A percentile compares a stretch with the other conserved stretches of the same genome.
Evolutionary conservation across 108 stramenopile genomes (phyloP).

Genomic region (Asterionellopsis glacialis): DNA sequence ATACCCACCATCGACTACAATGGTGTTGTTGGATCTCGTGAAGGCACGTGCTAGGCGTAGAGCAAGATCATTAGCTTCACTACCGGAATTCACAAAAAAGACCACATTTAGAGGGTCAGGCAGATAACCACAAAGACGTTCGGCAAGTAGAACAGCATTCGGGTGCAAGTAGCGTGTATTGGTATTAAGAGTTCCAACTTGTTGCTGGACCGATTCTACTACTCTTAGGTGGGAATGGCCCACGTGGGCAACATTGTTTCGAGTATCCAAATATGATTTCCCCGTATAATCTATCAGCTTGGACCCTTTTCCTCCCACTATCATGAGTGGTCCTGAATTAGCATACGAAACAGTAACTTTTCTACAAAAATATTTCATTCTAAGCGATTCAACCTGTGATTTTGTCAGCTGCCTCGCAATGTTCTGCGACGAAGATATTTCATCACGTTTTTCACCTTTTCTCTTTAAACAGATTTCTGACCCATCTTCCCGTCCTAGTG

Average conservation of each 20-base stretch:
- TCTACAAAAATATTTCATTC: constrained; percentile 51
- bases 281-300: constrained; percentile 66
- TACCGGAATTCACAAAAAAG: constrained; percentile 93
- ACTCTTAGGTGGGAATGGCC: constrained; percentile 82
- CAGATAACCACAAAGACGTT: constrained; percentile 43
- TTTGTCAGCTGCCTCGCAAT: constrained; percentile 11
- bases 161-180: constrained; percentile 95
- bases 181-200: constrained; percentile 74
- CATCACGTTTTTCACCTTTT: no score
- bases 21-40: constrained; percentile 42
- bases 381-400: constrained; percentile 42
- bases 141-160: constrained; percentile 53
- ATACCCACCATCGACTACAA: constrained; percentile 84
- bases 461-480: no score
- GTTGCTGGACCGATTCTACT: constrained; percentile 55
- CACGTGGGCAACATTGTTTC: constrained; percentile 90
- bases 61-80: constrained; percentile 97
- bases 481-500: no score
- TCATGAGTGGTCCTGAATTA: constrained; percentile 69
- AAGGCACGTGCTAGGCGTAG: constrained; percentile 86
- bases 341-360: constrained; percentile 67
- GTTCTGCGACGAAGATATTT: no score
- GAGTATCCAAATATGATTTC: constrained; percentile 71
- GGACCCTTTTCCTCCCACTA: constrained; percentile 45
- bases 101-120: constrained; percentile 70